These are phyloP conservation scores for Thelonectria blattea DNA, from an alignment of 2,329 filamentous ascomycete genomes.

Conservation along the genomic window DNA sequence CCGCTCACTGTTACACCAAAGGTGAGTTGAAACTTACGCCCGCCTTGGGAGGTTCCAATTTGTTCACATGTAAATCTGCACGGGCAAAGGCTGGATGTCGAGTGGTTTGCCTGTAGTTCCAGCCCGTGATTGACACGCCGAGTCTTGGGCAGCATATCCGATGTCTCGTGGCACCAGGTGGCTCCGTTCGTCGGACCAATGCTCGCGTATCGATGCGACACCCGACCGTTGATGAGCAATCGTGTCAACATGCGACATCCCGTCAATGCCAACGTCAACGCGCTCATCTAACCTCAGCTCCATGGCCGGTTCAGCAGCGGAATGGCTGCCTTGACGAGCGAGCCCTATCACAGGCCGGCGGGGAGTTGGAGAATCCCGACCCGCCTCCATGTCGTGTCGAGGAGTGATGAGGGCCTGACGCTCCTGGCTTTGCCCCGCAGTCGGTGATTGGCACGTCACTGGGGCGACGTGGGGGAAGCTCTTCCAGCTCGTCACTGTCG, in stretches of 20 bases:
- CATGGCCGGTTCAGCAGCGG: neutral
- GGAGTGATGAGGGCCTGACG: neutral
- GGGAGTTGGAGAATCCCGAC: neutral
- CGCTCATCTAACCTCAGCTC: conserved; percentile 2
- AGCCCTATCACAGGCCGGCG: conserved; percentile 1
- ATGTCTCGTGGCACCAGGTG: neutral
- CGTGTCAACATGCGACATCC: conserved; percentile 9
- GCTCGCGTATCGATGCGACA: conserved; percentile 20
- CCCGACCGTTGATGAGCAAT: conserved; percentile 3
- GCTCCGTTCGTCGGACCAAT: conserved; percentile 1
- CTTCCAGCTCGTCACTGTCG: conserved; percentile 3
- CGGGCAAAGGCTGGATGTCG: neutral
- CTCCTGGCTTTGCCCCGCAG: conserved; percentile 7
- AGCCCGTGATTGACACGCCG: no score
- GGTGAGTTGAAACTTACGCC: neutral
- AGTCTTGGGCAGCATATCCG: neutral
- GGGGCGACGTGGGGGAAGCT: conserved; percentile 17
- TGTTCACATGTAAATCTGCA: neutral
- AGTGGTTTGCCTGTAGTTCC: neutral
- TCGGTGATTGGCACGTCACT: conserved; percentile 15
- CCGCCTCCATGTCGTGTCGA: neutral
- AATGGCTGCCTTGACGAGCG: neutral
- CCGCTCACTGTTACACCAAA: conserved; percentile 1
- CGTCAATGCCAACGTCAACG: conserved; percentile 12
- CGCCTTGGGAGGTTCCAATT: neutral